Evolutionary conservation across 1,139 yeast genomes (phyloP).

Genomic region (Hansenula sp.): DNA sequence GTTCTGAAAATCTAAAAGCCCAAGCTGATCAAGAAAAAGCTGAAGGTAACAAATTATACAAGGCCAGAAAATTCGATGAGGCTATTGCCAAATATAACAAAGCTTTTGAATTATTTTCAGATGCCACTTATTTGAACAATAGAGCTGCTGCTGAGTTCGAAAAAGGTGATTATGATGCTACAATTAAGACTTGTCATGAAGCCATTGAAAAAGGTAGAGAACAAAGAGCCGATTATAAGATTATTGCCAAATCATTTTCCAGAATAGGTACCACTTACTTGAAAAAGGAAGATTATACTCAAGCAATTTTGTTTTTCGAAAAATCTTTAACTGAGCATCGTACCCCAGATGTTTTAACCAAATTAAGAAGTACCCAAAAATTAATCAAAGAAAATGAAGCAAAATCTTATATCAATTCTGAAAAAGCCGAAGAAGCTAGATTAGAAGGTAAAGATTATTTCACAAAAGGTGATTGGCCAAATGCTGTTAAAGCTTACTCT

Average conservation of each 20-base stretch:
- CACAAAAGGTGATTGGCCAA: constrained; percentile 94
- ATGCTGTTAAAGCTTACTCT: constrained; percentile 88
- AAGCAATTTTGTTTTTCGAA: constrained; percentile 78
- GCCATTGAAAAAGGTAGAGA: constrained; percentile 93
- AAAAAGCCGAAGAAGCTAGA: constrained; percentile 93
- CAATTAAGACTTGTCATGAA: constrained; percentile 72
- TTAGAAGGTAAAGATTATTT: constrained; percentile 86
- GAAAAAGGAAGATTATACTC: constrained; percentile 67
- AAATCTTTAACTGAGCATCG: constrained; percentile 96
- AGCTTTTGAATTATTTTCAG: constrained; percentile 82
- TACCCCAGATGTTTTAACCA: constrained; percentile 88
- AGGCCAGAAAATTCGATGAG: constrained; percentile 84
- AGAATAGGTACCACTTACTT: constrained; percentile 83
- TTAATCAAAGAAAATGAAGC: constrained; percentile 77
- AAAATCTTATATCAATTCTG: constrained; percentile 79
- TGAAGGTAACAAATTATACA: constrained; percentile 84
- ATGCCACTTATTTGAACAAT: constrained; percentile 91
- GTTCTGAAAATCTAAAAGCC: constrained; percentile 30
- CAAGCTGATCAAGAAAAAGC: constrained; percentile 80
- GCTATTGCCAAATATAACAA: constrained; percentile 83
- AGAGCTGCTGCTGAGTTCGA: constrained; percentile 98
- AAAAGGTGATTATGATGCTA: constrained; percentile 85
- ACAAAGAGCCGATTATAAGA: constrained; percentile 84
- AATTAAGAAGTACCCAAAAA: constrained; percentile 84
- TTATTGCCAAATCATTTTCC: constrained; percentile 89